These are phyloP conservation scores for Aspergillus sp. DNA, from an alignment of 2,329 filamentous ascomycete genomes.

Conservation along the genomic window DNA sequence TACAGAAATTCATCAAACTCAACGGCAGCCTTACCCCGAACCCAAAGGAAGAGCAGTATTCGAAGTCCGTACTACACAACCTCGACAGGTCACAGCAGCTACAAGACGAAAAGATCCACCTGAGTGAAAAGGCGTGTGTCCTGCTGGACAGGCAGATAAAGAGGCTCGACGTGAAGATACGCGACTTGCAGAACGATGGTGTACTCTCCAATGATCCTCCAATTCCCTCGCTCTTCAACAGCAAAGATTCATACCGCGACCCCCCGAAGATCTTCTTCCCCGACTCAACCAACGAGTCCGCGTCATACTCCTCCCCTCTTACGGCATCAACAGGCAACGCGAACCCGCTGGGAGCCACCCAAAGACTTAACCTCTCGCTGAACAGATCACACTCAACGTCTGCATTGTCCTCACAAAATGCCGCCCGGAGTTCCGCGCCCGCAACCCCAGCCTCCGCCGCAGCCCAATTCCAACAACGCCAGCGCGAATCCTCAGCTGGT, in stretches of 20 bases:
- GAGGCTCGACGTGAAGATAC: constrained; percentile 61
- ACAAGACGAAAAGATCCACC: constrained; percentile 62
- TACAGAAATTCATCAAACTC: constrained; percentile 66
- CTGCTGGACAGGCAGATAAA: constrained; percentile 65
- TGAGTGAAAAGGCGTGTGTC: constrained; percentile 60
- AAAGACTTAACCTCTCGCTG: constrained; percentile 45
- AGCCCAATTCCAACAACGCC: constrained; percentile 45
- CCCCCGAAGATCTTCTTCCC: constrained; percentile 52
- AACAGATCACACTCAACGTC: constrained; percentile 33
- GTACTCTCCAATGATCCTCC: constrained; percentile 59
- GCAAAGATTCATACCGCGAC: constrained; percentile 43
- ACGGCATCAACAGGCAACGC: constrained; percentile 58
- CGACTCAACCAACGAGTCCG: constrained; percentile 46
- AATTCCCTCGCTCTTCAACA: constrained; percentile 59
- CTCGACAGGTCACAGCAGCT: constrained; percentile 58
- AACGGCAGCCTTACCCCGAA: constrained; percentile 62
- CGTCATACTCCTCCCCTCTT: constrained; percentile 47
- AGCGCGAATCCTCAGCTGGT: constrained; percentile 56
- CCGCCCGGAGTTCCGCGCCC: constrained; percentile 44
- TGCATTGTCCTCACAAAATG: constrained; percentile 39
- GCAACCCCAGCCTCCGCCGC: constrained; percentile 43
- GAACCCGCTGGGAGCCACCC: constrained; percentile 53
- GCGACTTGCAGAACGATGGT: constrained; percentile 59
- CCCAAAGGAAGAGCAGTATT: constrained; percentile 63
- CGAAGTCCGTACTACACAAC: constrained; percentile 56